These are phyloP conservation scores for Rugonectria rugulosa DNA, from an alignment of 2,329 filamentous ascomycete species.

Conservation along the genomic window DNA sequence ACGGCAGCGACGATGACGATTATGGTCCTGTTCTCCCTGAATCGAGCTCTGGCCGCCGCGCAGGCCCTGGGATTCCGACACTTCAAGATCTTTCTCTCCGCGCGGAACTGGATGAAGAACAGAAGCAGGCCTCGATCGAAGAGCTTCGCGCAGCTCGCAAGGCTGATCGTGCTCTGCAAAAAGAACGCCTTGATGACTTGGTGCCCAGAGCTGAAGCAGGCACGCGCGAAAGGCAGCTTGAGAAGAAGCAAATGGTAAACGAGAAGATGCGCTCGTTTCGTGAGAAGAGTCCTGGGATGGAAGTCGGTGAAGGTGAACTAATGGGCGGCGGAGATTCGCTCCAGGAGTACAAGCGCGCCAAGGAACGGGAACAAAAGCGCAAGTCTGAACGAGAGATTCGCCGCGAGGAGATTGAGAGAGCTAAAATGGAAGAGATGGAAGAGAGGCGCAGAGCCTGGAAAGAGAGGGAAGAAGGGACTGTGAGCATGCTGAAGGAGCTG, in stretches of 20 bases:
- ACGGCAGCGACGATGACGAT: constrained; percentile 57
- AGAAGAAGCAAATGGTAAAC: constrained; percentile 80
- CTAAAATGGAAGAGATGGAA: constrained; percentile 80
- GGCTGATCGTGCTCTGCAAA: constrained; percentile 70
- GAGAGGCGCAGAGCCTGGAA: constrained; percentile 74
- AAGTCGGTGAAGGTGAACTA: constrained; percentile 70
- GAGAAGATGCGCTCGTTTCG: constrained; percentile 78
- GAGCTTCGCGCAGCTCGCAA: constrained; percentile 69
- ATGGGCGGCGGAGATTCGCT: constrained; percentile 75
- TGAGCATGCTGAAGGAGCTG: constrained; percentile 80
- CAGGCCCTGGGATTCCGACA: constrained; percentile 72
- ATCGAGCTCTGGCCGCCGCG: constrained; percentile 34
- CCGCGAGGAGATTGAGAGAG: constrained; percentile 80
- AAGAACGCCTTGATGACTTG: constrained; percentile 80
- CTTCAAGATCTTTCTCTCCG: constrained; percentile 75
- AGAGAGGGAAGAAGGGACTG: constrained; percentile 83
- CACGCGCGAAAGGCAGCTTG: constrained; percentile 81
- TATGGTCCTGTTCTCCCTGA: constrained; percentile 55
- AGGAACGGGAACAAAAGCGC: constrained; percentile 71
- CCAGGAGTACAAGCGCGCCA: constrained; percentile 73
- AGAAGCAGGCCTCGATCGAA: constrained; percentile 58
- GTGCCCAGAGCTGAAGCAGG: constrained; percentile 84
- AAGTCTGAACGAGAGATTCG: constrained; percentile 86
- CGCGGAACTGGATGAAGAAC: constrained; percentile 58
- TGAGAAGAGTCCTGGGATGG: constrained; percentile 68